These are phyloP conservation scores for Emericellopsis cladophorae DNA, from an alignment of 2,329 filamentous ascomycete species.

Conservation along the genomic window DNA sequence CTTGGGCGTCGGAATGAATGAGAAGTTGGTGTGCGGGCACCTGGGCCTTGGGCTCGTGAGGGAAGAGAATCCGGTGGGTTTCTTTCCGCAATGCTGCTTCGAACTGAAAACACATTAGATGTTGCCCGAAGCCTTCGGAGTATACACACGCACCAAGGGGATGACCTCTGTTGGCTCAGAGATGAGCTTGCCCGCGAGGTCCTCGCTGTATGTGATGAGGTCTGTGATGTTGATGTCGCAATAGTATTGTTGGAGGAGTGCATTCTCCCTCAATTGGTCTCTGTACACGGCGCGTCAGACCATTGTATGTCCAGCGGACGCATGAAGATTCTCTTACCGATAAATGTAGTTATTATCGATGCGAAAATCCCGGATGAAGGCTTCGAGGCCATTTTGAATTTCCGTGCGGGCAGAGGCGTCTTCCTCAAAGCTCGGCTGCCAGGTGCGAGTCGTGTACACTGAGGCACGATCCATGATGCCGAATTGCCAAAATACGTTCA, in stretches of 20 bases:
- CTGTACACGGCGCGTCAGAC: slow-evolving; percentile 27
- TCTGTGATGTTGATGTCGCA: slow-evolving; percentile 95
- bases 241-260: slow-evolving; percentile 84
- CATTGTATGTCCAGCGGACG: too few species aligned
- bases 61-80: slow-evolving; percentile 87
- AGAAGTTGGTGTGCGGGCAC: slow-evolving; percentile 91
- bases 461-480: slow-evolving; percentile 65
- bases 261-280: slow-evolving; percentile 92
- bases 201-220: slow-evolving; percentile 90
- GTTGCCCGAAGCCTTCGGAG: neutral
- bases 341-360: slow-evolving; percentile 93
- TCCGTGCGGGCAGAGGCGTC: slow-evolving; percentile 57
- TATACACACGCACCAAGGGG: slow-evolving; percentile 52
- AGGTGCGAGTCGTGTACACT: slow-evolving; percentile 74
- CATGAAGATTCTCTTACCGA: slow-evolving; percentile 40
- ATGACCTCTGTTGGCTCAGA: slow-evolving; percentile 89
- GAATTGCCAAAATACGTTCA: too few species aligned
- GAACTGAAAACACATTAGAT: slow-evolving; percentile 46
- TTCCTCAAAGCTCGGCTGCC: slow-evolving; percentile 52
- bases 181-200: slow-evolving; percentile 78
- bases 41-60: slow-evolving; percentile 50
- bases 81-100: slow-evolving; percentile 82
- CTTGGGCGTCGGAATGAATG: slow-evolving; percentile 80
- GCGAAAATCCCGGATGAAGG: slow-evolving; percentile 88
- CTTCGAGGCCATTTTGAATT: slow-evolving; percentile 68